Evolutionary conservation across 108 stramenopile genomes (phyloP).

Genomic region (Halocafeteria seosinensis): DNA sequence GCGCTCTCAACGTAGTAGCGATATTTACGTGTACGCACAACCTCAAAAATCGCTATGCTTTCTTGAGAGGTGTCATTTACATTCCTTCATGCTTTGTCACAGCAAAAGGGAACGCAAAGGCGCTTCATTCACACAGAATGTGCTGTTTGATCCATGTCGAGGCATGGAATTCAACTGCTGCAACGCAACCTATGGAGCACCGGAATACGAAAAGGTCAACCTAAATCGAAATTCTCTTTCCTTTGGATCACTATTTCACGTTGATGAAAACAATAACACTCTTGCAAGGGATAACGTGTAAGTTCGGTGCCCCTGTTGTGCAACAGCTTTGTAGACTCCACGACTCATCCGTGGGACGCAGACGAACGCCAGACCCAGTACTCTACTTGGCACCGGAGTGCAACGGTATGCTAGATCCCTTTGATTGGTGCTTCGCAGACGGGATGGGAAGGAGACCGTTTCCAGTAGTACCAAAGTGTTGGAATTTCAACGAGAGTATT

Average conservation of each 20-base stretch:
- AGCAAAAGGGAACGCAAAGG: background rate
- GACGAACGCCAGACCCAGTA: background rate
- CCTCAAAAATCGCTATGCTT: background rate
- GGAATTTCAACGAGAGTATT: background rate
- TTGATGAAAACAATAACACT: background rate
- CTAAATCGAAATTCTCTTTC: background rate
- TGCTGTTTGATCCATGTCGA: conserved; percentile 1
- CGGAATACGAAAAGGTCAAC: background rate
- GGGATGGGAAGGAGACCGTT: background rate
- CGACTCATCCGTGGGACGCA: background rate
- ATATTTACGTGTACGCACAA: background rate
- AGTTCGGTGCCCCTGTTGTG: background rate
- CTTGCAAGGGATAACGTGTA: background rate
- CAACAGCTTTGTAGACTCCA: background rate
- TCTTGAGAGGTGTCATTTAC: no score
- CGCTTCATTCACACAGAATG: background rate
- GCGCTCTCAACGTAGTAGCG: background rate
- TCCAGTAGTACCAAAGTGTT: background rate
- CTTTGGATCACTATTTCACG: background rate
- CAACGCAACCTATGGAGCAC: background rate
- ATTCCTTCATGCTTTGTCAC: no score
- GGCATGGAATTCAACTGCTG: background rate
- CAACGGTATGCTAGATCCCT: background rate
- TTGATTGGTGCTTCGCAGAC: background rate
- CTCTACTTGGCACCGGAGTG: background rate